Percentiles rank a stretch among this genome's conserved stretches.
These are phyloP conservation scores for Ophiognomonia clavigignenti-juglandacearum DNA, from an alignment of 2,329 filamentous ascomycete genomes.

Conservation along the genomic window DNA sequence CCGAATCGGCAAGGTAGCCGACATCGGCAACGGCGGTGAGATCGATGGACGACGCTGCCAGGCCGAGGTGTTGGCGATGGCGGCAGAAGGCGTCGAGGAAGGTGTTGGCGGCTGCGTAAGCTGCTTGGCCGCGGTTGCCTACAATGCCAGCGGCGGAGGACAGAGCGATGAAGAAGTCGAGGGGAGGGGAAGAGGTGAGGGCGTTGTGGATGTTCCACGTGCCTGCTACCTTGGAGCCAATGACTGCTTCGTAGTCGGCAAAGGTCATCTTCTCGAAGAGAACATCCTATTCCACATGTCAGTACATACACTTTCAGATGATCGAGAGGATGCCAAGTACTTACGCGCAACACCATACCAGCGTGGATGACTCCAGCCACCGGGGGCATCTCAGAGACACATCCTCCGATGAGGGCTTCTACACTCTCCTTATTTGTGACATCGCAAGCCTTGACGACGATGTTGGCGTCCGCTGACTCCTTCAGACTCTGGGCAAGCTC, in stretches of 20 bases:
- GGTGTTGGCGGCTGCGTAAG: constrained; percentile 41
- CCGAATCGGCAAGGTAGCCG: constrained; percentile 45
- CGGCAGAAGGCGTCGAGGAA: constrained; percentile 36
- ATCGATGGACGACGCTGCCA: constrained; percentile 40
- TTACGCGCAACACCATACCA: constrained; percentile 47
- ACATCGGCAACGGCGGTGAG: constrained; percentile 46
- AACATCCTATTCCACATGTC: constrained; percentile 9
- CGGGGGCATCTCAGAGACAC: constrained; percentile 31
- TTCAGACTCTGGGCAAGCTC: constrained; percentile 13
- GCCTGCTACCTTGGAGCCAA: constrained; percentile 16
- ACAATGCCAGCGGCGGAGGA: constrained; percentile 48
- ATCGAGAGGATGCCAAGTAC: no score
- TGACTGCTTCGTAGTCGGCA: constrained; percentile 6
- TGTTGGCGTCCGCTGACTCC: constrained; percentile 30
- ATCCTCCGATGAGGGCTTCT: constrained; percentile 30
- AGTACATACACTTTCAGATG: no score
- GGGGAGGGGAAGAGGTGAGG: constrained; percentile 28
- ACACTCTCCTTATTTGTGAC: constrained; percentile 37
- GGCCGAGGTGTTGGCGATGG: constrained; percentile 28
- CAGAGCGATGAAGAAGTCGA: constrained; percentile 52
- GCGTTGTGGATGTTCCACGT: constrained; percentile 49
- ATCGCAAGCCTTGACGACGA: constrained; percentile 44
- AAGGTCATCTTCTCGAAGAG: constrained; percentile 15
- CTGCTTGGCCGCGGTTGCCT: constrained; percentile 46
- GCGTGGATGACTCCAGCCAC: constrained; percentile 43